These are phyloP conservation scores for Panicum virgatum DNA, from an alignment of 202 grass and related monocot genomes.

Conservation along the genomic window DNA sequence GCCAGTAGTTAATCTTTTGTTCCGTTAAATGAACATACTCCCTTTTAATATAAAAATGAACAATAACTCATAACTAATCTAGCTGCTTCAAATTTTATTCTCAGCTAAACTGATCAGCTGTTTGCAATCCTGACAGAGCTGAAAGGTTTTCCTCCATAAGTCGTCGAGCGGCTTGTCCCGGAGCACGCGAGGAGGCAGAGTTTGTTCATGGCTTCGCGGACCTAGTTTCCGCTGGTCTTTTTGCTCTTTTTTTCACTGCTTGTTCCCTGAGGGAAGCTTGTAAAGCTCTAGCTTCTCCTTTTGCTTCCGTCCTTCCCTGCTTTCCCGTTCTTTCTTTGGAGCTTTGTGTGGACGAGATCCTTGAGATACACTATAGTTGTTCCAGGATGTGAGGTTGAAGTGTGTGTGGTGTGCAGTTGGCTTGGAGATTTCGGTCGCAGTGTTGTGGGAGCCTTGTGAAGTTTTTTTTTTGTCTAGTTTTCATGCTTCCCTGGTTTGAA, in stretches of 20 bases:
- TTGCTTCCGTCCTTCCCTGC: not conserved
- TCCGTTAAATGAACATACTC: not conserved
- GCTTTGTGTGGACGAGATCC: constrained; percentile 28
- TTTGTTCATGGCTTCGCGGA: constrained; percentile 84
- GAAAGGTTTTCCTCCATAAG: constrained; percentile 52
- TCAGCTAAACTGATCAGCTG: constrained; percentile 22
- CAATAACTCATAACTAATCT: not conserved
- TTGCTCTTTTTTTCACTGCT: not conserved
- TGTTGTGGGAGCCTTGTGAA: constrained; percentile 5
- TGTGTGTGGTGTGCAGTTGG: constrained; percentile 39
- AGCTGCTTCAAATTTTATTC: not conserved
- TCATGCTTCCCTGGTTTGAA: not conserved
- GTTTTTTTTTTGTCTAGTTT: not conserved
- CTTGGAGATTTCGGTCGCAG: not conserved
- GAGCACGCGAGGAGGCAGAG: constrained; percentile 86
- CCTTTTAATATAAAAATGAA: not conserved
- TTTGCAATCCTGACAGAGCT: constrained; percentile 62
- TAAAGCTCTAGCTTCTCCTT: constrained; percentile 44
- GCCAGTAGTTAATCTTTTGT: not conserved
- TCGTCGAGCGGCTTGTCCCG: constrained; percentile 65
- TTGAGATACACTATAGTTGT: constrained; percentile 3
- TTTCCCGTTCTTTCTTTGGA: not conserved
- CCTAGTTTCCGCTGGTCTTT: constrained; percentile 38
- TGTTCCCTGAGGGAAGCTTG: constrained; percentile 38
- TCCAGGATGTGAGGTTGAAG: constrained; percentile 12